Base-by-base conservation (phyloP, 1,139 yeast species). In the Blastobotrys persicus region DNA sequence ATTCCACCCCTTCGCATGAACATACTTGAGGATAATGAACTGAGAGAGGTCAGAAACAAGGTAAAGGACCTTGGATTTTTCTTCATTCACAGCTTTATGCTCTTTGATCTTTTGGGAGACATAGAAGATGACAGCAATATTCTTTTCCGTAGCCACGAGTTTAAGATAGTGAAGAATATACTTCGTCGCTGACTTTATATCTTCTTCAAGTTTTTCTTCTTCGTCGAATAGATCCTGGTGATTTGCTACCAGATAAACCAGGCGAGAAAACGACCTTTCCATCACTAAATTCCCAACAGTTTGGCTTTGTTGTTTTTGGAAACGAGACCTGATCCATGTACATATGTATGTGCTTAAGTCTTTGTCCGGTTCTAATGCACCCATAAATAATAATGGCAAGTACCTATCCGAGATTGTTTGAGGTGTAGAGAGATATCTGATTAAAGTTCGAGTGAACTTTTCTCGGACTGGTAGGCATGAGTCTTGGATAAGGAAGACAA, bases 101-200 rank as follows among this genome's bases (percentile, higher is more conserved):
- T 88, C 95, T 63, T 88, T 89, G 26, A 88, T 77, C 45, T 95
- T 74, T 55, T 88, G 86, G 0, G 94, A 82, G 47, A 88, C 71
- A 63, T 89, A 88, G 62, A 81, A 88, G 4, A 89, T 63, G 53
- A 88, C 67, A 1, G 94, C 84, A 26, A 86, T 73, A 58, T 88
- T 89, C 23, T 83, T 86, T 38, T 78, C 75, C 6, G 76, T 80
- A 0, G 85, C 84, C 47, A 88, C 77, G 5, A 79, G 64, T 44
- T 78, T 81, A 49, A 88, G 67, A 56, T 75, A 85, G 64, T 79
- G 85, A 1, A 79, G 59, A 42, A 89, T 66, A 54, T 83, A 83
- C 44, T 79, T 62, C 43, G 58, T 62, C 49, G 64, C 55, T 4
- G 48, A 38, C 3, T 19, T 26, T 19, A 59, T 37, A 26, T 44